Evolutionary conservation across 1,284 basidiomycete species (phyloP), one percentile per base, ranked within the genome.

Genomic region (Golubevia sp.): DNA sequence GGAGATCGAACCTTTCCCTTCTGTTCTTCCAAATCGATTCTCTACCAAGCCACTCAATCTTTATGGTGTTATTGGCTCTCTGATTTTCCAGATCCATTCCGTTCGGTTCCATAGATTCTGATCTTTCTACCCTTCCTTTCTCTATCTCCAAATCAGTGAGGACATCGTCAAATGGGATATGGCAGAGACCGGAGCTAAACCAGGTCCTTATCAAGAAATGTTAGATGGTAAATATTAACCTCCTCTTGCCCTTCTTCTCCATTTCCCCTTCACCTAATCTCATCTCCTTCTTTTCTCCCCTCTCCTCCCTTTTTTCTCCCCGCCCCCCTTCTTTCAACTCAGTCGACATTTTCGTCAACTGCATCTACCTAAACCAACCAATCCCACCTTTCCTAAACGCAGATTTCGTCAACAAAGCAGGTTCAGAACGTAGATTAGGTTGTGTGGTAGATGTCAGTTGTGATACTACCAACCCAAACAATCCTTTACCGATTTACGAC

Each of bases 291-390:
- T 49, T 27, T n/a, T 15, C 25, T 21, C 44, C 18, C 25, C 25
- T 5, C 3, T 27, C 24, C 48, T 49, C 1, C 30, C 1, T 7
- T 15, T 24, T 38, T 60, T 61, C 30, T 52, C 56, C 4, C 53
- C 20, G 34, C 11, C n/a, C n/a, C n/a, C n/a, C n/a, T n/a, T n/a
- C n/a, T n/a, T n/a, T n/a, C n/a, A n/a, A n/a, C n/a, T n/a, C 63
- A 86, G 96, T 94, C 68, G 97, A 99, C 86, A 90, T 99, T 81
- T 98, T 99, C 80, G 90, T 99, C 88, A 99, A 99, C 87, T 99
- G 97, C 89, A 99, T 99, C 85, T 99, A 99, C 86, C 91, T 99
- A 65, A 91, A 90, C 58, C 89, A 91, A 58, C 87, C 89, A 70
- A 99, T 99, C 74, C 94, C 95, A 15, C 88, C 91, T 58, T 99